phyloP scores from a whole-genome alignment of 2,329 filamentous ascomycete species.

The Pseudogymnoascus sp. region DNA sequence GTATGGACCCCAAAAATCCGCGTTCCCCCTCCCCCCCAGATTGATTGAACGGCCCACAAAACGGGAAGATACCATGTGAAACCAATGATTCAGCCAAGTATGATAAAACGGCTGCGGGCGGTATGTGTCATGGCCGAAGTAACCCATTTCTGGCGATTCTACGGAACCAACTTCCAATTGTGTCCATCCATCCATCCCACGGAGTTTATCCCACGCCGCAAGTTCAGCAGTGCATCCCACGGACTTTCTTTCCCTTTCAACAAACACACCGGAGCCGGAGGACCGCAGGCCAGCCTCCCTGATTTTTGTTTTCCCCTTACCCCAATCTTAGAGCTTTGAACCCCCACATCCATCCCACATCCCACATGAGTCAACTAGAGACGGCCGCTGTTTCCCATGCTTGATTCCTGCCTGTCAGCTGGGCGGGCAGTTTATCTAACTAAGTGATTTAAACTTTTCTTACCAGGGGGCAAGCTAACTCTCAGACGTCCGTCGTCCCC shows the following conservation, averaged over 20 bases:
- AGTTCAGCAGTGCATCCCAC: not conserved
- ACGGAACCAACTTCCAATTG: too few species aligned
- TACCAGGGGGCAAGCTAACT: not conserved
- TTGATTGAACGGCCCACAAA: conserved; percentile 1
- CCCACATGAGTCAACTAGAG: conserved; percentile 1
- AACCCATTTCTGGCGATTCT: not conserved
- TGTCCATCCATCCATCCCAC: too few species aligned
- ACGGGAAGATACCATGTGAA: conserved; percentile 1
- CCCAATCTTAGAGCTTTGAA: not conserved
- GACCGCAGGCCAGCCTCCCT: not conserved
- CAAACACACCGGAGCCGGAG: not conserved
- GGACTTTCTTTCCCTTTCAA: not conserved
- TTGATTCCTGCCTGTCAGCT: conserved; percentile 4
- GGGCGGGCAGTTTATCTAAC: not conserved
- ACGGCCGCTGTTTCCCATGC: not conserved
- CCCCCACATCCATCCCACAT: conserved; percentile 1
- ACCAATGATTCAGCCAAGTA: conserved; percentile 9
- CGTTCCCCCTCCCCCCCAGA: not conserved
- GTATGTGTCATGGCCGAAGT: not conserved
- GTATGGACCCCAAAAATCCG: not conserved
- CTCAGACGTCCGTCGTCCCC: not conserved
- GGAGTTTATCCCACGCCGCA: not conserved
- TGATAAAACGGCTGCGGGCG: not conserved
- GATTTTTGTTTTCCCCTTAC: not conserved
- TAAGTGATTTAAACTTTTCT: conserved; percentile 5